Percentiles rank a stretch among this genome's conserved stretches.
Conservation (phyloP, 495 filamentous ascomycete genomes). For the Xylaria curta region DNA sequence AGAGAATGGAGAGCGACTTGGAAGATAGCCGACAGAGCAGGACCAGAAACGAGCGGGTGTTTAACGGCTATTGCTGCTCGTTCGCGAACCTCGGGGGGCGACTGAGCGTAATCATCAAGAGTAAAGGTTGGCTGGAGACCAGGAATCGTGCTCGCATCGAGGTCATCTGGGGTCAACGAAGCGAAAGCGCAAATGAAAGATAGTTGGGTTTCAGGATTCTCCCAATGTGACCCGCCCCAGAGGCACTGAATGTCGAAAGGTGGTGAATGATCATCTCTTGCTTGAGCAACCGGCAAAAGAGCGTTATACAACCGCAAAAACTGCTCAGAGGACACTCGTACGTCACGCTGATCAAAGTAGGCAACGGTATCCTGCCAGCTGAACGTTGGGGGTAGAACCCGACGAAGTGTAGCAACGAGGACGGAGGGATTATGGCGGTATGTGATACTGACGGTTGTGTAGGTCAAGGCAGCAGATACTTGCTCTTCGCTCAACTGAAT, state of each 20-base stretch:
- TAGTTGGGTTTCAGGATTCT: slow-evolving; percentile 82
- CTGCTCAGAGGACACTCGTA: slow-evolving; percentile 76
- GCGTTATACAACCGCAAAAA: slow-evolving; percentile 81
- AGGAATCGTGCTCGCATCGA: slow-evolving; percentile 84
- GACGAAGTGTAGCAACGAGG: slow-evolving; percentile 66
- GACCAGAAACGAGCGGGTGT: slow-evolving; percentile 86
- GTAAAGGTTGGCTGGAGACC: slow-evolving; percentile 79
- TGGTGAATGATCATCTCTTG: slow-evolving; percentile 51
- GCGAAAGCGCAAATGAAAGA: slow-evolving; percentile 87
- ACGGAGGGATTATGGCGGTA: slow-evolving; percentile 74
- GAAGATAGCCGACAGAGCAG: slow-evolving; percentile 82
- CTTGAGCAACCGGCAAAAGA: slow-evolving; percentile 68
- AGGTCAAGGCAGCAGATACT: slow-evolving; percentile 80
- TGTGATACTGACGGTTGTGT: slow-evolving; percentile 72
- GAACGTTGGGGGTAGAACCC: slow-evolving; percentile 61
- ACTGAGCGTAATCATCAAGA: slow-evolving; percentile 74
- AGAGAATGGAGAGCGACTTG: slow-evolving; percentile 73
- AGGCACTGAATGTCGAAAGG: slow-evolving; percentile 76
- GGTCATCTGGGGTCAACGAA: slow-evolving; percentile 68
- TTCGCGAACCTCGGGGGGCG: slow-evolving; percentile 70
- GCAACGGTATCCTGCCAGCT: slow-evolving; percentile 83
- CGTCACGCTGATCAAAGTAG: slow-evolving; percentile 79
- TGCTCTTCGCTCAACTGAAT: slow-evolving; percentile 80
- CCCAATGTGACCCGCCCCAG: slow-evolving; percentile 87
- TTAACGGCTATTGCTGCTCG: slow-evolving; percentile 76